These are phyloP conservation scores for Aspergillus terreus DNA, from an alignment of 2,329 filamentous ascomycete species.

Conservation along the genomic window DNA sequence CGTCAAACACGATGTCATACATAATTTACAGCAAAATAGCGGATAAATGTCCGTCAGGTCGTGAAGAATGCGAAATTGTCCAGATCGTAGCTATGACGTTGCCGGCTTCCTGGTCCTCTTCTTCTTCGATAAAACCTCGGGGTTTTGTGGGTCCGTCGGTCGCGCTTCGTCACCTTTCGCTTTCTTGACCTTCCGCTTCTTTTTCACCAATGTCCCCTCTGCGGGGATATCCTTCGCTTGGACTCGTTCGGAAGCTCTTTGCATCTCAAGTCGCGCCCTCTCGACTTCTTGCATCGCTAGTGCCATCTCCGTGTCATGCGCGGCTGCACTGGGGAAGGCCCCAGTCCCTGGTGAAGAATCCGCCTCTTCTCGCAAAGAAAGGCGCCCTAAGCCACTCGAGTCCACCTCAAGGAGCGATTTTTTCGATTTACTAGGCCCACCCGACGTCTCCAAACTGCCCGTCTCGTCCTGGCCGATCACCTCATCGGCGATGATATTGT, in stretches of 20 bases:
- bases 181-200: conserved; percentile 48
- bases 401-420: conserved; percentile 78
- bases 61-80: too few relatives aligned
- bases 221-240: conserved; percentile 46
- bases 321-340: conserved; percentile 62
- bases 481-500: conserved; percentile 71
- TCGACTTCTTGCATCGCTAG: conserved; percentile 87
- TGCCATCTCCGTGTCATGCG: conserved; percentile 84
- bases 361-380: conserved; percentile 60
- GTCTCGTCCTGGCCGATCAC: conserved; percentile 53
- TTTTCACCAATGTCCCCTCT: conserved; percentile 54
- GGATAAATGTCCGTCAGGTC: too few relatives aligned
- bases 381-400: conserved; percentile 71
- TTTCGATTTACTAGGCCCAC: conserved; percentile 41
- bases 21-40: too few relatives aligned
- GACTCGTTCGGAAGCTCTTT: conserved; percentile 46
- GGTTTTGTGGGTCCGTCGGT: too few relatives aligned
- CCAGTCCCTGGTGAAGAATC: conserved; percentile 15
- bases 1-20: too few relatives aligned
- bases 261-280: conserved; percentile 79
- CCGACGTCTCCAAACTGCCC: conserved; percentile 36
- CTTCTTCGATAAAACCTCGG: too few relatives aligned
- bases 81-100: too few relatives aligned
- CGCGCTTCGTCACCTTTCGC: conserved; percentile 1
- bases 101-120: too few relatives aligned